Evolutionary conservation across 257 asterid species (phyloP).

Genomic region (Misopates orontium): DNA sequence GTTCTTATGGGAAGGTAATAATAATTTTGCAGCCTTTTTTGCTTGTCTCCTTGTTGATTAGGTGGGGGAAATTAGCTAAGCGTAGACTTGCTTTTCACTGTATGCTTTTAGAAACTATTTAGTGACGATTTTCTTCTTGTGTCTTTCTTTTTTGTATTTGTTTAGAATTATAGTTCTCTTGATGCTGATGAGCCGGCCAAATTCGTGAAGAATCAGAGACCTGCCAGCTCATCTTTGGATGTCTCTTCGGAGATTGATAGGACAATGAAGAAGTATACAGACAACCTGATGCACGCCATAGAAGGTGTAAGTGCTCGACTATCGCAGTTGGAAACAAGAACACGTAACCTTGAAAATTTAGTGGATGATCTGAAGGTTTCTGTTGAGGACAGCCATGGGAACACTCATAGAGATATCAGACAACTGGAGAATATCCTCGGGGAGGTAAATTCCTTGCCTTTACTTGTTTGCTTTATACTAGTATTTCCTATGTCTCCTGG

Average conservation of each 20-base stretch:
- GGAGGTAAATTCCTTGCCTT: slow-evolving; percentile 42
- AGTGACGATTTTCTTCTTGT: neutral
- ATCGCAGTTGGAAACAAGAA: slow-evolving; percentile 60
- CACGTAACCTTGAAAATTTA: slow-evolving; percentile 53
- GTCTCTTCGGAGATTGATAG: slow-evolving; percentile 55
- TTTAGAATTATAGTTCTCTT: slow-evolving; percentile 47
- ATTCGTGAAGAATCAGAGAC: slow-evolving; percentile 46
- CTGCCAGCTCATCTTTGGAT: slow-evolving; percentile 36
- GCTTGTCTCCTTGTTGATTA: too few species aligned
- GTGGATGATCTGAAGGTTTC: slow-evolving; percentile 57
- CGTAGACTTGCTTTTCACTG: neutral
- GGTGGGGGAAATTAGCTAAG: neutral
- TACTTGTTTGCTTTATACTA: neutral
- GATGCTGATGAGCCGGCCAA: slow-evolving; percentile 47
- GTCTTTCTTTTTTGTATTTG: neutral
- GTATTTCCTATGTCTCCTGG: neutral
- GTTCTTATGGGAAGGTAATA: neutral
- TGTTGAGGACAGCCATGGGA: slow-evolving; percentile 49
- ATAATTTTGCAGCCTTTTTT: neutral
- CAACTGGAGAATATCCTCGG: slow-evolving; percentile 54
- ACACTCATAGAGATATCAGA: slow-evolving; percentile 56
- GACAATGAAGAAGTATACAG: slow-evolving; percentile 56
- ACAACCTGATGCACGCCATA: slow-evolving; percentile 52
- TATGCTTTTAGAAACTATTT: slow-evolving; percentile 2
- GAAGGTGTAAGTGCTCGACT: slow-evolving; percentile 58